phyloP scores from a whole-genome alignment of 768 basidiomycete species.

The Serendipita sp. region DNA sequence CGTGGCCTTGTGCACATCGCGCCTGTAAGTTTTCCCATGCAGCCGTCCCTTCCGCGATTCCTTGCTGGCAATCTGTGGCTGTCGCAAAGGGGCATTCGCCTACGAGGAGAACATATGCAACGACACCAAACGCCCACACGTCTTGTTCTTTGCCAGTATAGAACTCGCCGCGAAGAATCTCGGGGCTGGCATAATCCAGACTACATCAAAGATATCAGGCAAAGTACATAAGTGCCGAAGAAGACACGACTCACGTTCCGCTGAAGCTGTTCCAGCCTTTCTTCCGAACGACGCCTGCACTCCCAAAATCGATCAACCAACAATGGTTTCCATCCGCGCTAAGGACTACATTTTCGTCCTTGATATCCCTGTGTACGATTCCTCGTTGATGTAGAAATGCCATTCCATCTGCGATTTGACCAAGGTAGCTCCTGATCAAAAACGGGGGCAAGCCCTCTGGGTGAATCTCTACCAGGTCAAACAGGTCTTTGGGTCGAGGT shows the following conservation, averaged over 20 bases:
- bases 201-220: constrained; percentile 23
- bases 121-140: constrained; percentile 95
- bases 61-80: constrained; percentile 78
- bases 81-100: constrained; percentile 89
- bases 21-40: constrained; percentile 66
- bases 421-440: constrained; percentile 67
- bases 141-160: constrained; percentile 96
- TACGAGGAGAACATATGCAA: constrained; percentile 83
- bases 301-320: constrained; percentile 94
- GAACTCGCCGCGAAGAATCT: constrained; percentile 85
- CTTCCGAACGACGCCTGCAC: constrained; percentile 71
- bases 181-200: constrained; percentile 88
- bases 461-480: constrained; percentile 83
- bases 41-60: constrained; percentile 32
- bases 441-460: constrained; percentile 69
- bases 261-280: constrained; percentile 84
- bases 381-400: constrained; percentile 79
- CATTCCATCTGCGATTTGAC: constrained; percentile 86
- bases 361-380: constrained; percentile 94
- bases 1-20: constrained; percentile 59
- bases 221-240: constrained; percentile 11
- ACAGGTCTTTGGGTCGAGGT: constrained; percentile 62
- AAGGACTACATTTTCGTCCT: constrained; percentile 90
- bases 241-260: constrained; percentile 53
- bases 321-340: constrained; percentile 58